A percentile compares a stretch with the other conserved stretches of the same genome.
phyloP scores from a whole-genome alignment of 805 yeast genomes.

The Naumovozyma baii region DNA sequence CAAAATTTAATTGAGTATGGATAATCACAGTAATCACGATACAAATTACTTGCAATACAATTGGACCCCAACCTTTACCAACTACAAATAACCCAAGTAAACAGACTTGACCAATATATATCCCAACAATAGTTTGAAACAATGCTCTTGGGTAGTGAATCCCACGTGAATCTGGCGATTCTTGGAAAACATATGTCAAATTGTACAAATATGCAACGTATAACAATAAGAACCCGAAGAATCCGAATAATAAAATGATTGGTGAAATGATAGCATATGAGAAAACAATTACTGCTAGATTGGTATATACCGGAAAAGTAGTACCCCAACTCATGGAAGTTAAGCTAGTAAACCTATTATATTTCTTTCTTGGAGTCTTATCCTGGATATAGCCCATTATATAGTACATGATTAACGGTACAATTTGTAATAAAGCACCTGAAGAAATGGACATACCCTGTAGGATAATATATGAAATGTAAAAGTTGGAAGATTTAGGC shows the following conservation, averaged over 20 bases:
- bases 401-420: conserved; percentile 49
- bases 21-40: conserved; percentile 56
- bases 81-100: conserved; percentile 78
- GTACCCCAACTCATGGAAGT: conserved; percentile 63
- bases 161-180: conserved; percentile 70
- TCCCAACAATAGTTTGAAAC: conserved; percentile 79
- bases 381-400: conserved; percentile 49
- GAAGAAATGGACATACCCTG: conserved; percentile 63
- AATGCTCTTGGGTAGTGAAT: conserved; percentile 78
- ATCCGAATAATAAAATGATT: conserved; percentile 63
- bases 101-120: conserved; percentile 82
- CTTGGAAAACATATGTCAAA: conserved; percentile 58
- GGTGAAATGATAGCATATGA: conserved; percentile 75
- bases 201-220: conserved; percentile 76
- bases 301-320: conserved; percentile 63
- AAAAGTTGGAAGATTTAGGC: conserved; percentile 68
- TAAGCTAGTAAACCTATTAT: conserved; percentile 46
- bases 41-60: conserved; percentile 62
- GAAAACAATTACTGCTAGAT: conserved; percentile 57
- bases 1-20: conserved; percentile 53
- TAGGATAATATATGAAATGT: conserved; percentile 53
- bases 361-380: conserved; percentile 57
- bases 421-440: conserved; percentile 55
- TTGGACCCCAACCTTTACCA: conserved; percentile 93
- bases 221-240: conserved; percentile 57